Evolutionary conservation across 768 basidiomycete genomes (phyloP), one percentile per base, ranked within the genome.

Genomic region (Lentinula detonsa): DNA sequence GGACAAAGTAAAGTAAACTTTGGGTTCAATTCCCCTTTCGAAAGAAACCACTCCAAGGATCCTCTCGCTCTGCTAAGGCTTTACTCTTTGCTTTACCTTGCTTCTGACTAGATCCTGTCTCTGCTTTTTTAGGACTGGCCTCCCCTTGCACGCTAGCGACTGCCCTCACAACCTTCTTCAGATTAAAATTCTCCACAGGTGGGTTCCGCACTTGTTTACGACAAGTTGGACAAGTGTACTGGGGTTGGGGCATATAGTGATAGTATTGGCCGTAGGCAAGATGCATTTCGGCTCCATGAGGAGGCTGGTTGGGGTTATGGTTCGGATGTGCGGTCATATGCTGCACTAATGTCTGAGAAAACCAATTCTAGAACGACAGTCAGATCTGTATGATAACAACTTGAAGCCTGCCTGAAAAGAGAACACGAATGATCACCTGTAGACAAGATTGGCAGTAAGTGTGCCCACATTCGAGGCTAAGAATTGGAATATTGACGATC

Each of bases 171-270:
- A 91, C 65, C 2, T 75, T 72, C 69, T 90, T 91, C 53, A 90
- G 69, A 5, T 77, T 75, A 68, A 82, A 91, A 49, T 81, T 79
- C 65, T 90, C 86, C 0, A 80, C 75, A 0, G 89, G 89, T 21
- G 75, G 77, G 11, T 67, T 75, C 34, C 72, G 68, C 10, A 86
- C 80, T 11, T 69, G 65, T 50, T 78, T 73, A 56, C 89, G 78
- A 65, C 89, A 91, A 4, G 81, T 82, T 3, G 89, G 89, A 59
- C 89, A 91, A 1, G 83, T 83, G 64, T 86, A 90, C 34, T 78
- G 68, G 0, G 86, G 87, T 39, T 76, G 71, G 5, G 73, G 74
- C 59, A 60, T 31, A 46, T 5, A 59, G 31, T n/a, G 37, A 28
- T 37, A n/a, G 18, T 40, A 4, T 28, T 4, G 55, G 7, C 15